phyloP scores from a whole-genome alignment of 2,329 filamentous ascomycete species.

The Botrytis medusae region DNA sequence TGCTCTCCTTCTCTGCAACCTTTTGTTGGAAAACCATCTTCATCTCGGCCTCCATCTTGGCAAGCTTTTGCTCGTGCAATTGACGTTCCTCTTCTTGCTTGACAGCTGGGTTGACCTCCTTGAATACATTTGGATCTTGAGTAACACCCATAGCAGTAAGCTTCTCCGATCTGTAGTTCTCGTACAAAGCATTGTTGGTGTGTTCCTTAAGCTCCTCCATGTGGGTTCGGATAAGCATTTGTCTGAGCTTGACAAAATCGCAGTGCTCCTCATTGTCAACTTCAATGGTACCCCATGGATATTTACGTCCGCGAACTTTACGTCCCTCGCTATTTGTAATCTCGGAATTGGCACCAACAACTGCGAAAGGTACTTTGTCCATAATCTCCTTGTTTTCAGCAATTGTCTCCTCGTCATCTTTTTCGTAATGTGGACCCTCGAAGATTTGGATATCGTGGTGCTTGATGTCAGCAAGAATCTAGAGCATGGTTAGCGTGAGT shows the following conservation, averaged over 20 bases:
- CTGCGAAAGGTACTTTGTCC: slow-evolving; percentile 98
- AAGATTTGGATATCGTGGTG: slow-evolving; percentile 99
- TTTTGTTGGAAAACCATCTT: slow-evolving; percentile 99
- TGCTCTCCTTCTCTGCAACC: slow-evolving; percentile 99
- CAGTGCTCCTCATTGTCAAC: slow-evolving; percentile 99
- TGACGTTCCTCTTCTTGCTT: slow-evolving; percentile 99
- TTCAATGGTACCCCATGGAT: slow-evolving; percentile 98
- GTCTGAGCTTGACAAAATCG: slow-evolving; percentile 98
- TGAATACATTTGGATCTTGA: slow-evolving; percentile 98
- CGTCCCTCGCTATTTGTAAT: slow-evolving; percentile 88
- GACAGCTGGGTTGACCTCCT: slow-evolving; percentile 99
- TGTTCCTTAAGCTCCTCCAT: slow-evolving; percentile 99
- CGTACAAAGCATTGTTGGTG: slow-evolving; percentile 98
- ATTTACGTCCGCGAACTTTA: slow-evolving; percentile 91
- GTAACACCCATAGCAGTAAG: slow-evolving; percentile 97
- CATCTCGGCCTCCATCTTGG: slow-evolving; percentile 99
- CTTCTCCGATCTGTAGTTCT: slow-evolving; percentile 99
- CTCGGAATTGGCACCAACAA: slow-evolving; percentile 95
- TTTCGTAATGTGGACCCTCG: slow-evolving; percentile 95
- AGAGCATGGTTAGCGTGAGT: slow-evolving; percentile 25
- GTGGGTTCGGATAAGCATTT: slow-evolving; percentile 99
- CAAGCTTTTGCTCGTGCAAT: slow-evolving; percentile 98
- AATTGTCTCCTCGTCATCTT: slow-evolving; percentile 98
- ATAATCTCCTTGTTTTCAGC: slow-evolving; percentile 99
- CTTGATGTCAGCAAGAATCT: slow-evolving; percentile 97